These are phyloP conservation scores for Berberis thunbergii DNA, from an alignment of 164 flowering plant species.

Conservation along the genomic window DNA sequence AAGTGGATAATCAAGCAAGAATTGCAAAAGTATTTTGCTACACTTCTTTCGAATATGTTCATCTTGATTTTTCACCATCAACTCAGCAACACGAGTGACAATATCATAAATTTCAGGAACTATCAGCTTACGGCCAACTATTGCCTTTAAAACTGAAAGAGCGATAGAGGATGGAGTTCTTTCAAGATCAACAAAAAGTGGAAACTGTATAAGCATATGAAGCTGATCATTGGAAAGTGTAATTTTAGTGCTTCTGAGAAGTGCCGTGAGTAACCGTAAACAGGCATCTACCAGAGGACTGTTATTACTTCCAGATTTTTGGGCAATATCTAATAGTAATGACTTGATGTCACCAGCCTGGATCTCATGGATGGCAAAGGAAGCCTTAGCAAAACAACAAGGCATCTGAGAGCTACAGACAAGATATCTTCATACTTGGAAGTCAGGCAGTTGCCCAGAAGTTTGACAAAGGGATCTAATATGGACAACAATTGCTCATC, in stretches of 20 bases:
- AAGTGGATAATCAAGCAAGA: conserved; percentile 66
- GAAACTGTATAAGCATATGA: conserved; percentile 65
- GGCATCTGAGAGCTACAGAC: conserved; percentile 59
- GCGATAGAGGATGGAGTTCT: conserved; percentile 63
- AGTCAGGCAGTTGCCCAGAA: conserved; percentile 50
- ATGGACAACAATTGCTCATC: conserved; percentile 40
- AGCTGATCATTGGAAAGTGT: conserved; percentile 69
- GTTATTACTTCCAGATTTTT: conserved; percentile 34
- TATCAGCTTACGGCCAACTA: conserved; percentile 59
- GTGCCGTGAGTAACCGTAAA: conserved; percentile 57
- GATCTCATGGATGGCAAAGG: conserved; percentile 69
- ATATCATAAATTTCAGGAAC: conserved; percentile 89
- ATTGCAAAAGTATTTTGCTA: conserved; percentile 70
- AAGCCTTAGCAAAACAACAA: conserved; percentile 47
- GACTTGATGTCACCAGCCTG: conserved; percentile 61
- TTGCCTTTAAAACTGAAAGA: conserved; percentile 72
- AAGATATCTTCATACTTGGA: conserved; percentile 78
- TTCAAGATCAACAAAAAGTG: conserved; percentile 78
- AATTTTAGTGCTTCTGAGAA: conserved; percentile 47
- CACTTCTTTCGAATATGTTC: conserved; percentile 69
- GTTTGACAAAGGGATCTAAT: conserved; percentile 75
- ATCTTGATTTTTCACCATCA: conserved; percentile 79
- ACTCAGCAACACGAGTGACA: conserved; percentile 42
- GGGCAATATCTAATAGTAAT: conserved; percentile 61
- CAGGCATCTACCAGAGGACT: conserved; percentile 63